These are phyloP conservation scores for Jaapia argillacea DNA, from an alignment of 768 basidiomycete species.

Conservation along the genomic window DNA sequence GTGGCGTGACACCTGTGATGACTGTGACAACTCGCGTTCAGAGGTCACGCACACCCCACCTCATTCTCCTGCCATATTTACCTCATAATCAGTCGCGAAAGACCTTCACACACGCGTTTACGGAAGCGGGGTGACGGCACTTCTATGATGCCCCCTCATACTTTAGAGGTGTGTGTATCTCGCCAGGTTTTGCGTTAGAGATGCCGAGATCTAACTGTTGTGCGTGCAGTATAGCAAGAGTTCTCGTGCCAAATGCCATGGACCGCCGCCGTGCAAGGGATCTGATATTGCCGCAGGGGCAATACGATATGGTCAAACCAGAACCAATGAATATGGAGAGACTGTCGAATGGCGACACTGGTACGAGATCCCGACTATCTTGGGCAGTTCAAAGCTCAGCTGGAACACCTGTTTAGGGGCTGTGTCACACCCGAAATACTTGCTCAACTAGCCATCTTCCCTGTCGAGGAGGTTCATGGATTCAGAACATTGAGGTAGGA, in stretches of 20 bases:
- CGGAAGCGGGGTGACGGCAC: too few species aligned
- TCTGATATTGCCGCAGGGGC: slow-evolving; percentile 40
- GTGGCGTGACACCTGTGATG: too few species aligned
- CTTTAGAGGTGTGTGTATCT: too few species aligned
- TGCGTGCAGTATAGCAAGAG: slow-evolving; percentile 70
- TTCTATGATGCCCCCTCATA: too few species aligned
- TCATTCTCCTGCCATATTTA: too few species aligned
- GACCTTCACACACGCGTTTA: too few species aligned
- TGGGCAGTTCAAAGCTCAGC: neutral
- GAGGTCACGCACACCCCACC: too few species aligned
- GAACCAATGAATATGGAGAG: slow-evolving; percentile 36
- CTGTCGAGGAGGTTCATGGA: slow-evolving; percentile 35
- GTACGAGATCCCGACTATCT: slow-evolving; percentile 24
- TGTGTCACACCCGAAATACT: slow-evolving; percentile 59
- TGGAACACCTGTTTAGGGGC: slow-evolving; percentile 36
- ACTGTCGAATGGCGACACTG: slow-evolving; percentile 72
- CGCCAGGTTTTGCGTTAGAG: too few species aligned
- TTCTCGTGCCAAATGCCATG: slow-evolving; percentile 58
- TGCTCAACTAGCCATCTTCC: slow-evolving; percentile 31
- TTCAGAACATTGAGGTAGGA: slow-evolving; percentile 43
- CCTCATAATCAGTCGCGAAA: too few species aligned
- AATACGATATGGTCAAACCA: slow-evolving; percentile 47
- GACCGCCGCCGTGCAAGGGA: slow-evolving; percentile 48
- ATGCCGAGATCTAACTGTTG: too few species aligned
- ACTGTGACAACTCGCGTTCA: too few species aligned